Conservation (phyloP, 2,329 filamentous ascomycete genomes). For the Colletotrichum noveboracense region DNA sequence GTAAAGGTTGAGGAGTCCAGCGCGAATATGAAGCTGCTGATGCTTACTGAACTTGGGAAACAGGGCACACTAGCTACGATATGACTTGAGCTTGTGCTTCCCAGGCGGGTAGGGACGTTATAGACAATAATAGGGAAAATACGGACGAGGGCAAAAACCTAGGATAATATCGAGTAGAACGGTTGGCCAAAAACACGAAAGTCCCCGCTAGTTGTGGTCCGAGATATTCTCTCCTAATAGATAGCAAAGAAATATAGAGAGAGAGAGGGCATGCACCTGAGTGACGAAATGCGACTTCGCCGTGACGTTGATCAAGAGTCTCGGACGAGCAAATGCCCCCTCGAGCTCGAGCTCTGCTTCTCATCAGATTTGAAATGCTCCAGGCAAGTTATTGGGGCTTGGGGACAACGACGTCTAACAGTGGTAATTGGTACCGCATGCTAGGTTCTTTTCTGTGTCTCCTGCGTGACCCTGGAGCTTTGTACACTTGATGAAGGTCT, state of each 20-base stretch:
- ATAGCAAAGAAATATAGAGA: too few relatives aligned
- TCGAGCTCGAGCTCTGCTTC: not conserved
- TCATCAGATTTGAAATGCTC: rapidly evolving
- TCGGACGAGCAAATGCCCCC: not conserved
- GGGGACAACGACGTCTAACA: not conserved
- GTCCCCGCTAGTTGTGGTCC: too few relatives aligned
- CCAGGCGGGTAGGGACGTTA: not conserved
- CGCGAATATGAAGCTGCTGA: not conserved
- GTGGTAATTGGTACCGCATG: not conserved
- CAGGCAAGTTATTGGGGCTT: not conserved
- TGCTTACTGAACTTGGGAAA: not conserved
- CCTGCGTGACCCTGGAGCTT: not conserved
- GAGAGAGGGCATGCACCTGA: too few relatives aligned
- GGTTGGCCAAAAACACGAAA: too few relatives aligned
- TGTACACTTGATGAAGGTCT: not conserved
- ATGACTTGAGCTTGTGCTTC: not conserved
- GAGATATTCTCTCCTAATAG: too few relatives aligned
- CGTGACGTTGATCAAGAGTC: too few relatives aligned
- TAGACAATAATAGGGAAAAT: not conserved
- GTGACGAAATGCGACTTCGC: too few relatives aligned
- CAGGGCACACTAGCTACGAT: not conserved
- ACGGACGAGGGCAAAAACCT: too few relatives aligned
- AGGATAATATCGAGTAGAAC: rapidly evolving
- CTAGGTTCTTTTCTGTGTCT: not conserved
- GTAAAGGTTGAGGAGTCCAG: not conserved